Conservation (phyloP, 352 stramenopile species). For the Phytopythium aichiense region DNA sequence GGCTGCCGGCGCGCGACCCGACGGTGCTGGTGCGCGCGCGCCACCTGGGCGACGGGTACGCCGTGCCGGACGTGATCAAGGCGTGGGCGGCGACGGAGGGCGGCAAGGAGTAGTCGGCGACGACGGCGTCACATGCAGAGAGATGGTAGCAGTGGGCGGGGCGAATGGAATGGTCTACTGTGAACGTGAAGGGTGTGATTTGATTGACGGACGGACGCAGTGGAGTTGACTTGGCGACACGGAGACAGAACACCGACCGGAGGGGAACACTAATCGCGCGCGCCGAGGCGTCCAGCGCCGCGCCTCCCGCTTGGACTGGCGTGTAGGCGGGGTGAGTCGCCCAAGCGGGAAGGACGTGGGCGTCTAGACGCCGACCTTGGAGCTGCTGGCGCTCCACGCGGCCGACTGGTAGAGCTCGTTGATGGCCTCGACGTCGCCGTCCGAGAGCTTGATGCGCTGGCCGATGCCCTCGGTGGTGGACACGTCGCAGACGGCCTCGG, state of each 20-base stretch:
- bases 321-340: no score
- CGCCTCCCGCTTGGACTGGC: neutral
- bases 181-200: neutral
- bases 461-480: conserved; percentile 51
- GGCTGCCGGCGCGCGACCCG: neutral
- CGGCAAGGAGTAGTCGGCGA: conserved; percentile 1
- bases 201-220: conserved; percentile 1
- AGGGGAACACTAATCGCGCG: conserved; percentile 1
- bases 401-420: conserved; percentile 31
- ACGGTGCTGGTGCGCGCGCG: conserved; percentile 3
- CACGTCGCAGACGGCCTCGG: conserved; percentile 49
- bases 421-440: conserved; percentile 41
- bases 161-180: neutral
- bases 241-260: neutral
- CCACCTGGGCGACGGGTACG: conserved; percentile 1
- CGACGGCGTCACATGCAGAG: no score
- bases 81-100: neutral
- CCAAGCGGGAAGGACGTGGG: neutral
- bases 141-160: no score
- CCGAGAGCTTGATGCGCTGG: conserved; percentile 53
- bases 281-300: neutral
- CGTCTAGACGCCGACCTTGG: conserved; percentile 22
- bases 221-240: neutral
- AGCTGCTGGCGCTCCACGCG: conserved; percentile 20
- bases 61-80: neutral